Evolutionary conservation across 345 rosid species (phyloP), one percentile per base, ranked within the genome.

Genomic region (Orychophragmus violaceus): DNA sequence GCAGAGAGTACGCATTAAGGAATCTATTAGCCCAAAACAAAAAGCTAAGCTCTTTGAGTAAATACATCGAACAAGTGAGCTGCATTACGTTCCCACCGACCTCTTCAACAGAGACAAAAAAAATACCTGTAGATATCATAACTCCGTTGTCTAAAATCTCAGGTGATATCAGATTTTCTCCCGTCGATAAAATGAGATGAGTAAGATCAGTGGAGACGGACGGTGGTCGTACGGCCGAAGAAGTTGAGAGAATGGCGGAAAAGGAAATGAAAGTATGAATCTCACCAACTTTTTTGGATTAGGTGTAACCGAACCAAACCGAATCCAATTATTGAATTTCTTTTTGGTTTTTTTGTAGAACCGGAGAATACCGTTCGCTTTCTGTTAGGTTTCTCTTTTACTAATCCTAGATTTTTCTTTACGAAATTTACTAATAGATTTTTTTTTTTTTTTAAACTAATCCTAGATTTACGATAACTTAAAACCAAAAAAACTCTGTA

Each of bases 61-160:
- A 68, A 67, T 68, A 49, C 69, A 61, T 60, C 81, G 57, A 76
- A 74, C 81, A 68, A 2, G 10, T 59, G 21, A 30, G 3, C 58
- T 57, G 76, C 79, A 49, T 10, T 19, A 5, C 22, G 14, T 29
- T 25, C 18, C 28, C 3, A 19, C 3, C 1, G 0, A 55, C 16
- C 19, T 50, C 23, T n/a, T 4, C 29, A 5, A 3, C 17, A 36
- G 41, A 36, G 2, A 5, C n/a, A 59, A 18, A 3, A 13, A 1
- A 8, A 44, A 2, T 39, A 79, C 79, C 77, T 64, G 65, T 33
- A 0, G 66, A 52, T 62, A 75, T 72, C 8, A 42, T 45, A 13
- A 18, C 22, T 56, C 23, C 6, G 13, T 3, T 4, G n/a, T 14
- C 0, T 5, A 14, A 13, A 46, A 45, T 32, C 22, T n/a, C 28